These are phyloP conservation scores for Pleurotus eryngii DNA, from an alignment of 768 basidiomycete species.

Conservation along the genomic window DNA sequence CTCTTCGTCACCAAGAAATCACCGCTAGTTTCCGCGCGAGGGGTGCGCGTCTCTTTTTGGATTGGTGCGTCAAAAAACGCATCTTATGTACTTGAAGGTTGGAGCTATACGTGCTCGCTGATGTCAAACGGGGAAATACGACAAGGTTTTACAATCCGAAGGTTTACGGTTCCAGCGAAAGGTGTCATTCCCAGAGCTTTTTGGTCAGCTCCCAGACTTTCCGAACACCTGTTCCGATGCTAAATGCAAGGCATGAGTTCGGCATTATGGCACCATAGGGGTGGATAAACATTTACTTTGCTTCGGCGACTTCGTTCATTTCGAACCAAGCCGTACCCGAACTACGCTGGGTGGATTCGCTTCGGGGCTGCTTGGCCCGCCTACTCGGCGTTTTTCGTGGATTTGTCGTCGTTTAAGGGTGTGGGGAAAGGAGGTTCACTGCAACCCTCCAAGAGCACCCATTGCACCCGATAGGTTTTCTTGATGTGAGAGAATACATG, in stretches of 20 bases:
- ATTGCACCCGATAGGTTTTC: constrained; percentile 78
- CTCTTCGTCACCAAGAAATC: no score
- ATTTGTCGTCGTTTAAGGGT: constrained; percentile 6
- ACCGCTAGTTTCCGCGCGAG: constrained; percentile 1
- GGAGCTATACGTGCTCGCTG: no score
- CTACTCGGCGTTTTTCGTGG: constrained; percentile 7
- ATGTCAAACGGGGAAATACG: no score
- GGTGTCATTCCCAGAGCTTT: constrained; percentile 38
- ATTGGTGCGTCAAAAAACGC: no score
- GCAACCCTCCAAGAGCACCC: constrained; percentile 66
- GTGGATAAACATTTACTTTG: constrained; percentile 50
- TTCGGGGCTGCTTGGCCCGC: constrained; percentile 9
- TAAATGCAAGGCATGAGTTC: constrained; percentile 22
- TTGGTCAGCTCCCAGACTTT: constrained; percentile 69
- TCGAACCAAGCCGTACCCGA: constrained; percentile 46
- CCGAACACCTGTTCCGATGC: constrained; percentile 70
- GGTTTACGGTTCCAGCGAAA: neutral
- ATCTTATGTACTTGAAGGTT: no score
- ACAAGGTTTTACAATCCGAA: no score
- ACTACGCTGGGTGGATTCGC: constrained; percentile 15
- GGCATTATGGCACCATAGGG: neutral
- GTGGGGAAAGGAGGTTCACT: constrained; percentile 19
- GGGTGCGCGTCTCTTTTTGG: no score
- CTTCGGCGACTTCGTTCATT: constrained; percentile 48
- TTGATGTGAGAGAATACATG: constrained; percentile 90